Evolutionary conservation across 257 asterid genomes (phyloP).

Genomic region (Scutellaria minor): DNA sequence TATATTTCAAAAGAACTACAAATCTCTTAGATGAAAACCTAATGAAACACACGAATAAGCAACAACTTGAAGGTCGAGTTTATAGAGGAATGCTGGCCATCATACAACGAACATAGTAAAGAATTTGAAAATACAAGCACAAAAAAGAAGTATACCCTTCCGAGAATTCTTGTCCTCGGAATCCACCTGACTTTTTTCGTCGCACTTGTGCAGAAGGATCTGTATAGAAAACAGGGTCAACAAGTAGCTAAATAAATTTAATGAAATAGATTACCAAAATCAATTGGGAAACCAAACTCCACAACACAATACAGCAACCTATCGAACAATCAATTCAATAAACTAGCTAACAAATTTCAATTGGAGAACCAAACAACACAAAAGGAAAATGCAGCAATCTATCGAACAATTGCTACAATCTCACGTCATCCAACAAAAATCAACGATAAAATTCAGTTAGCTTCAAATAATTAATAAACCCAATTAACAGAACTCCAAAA

Average conservation of each 20-base stretch:
- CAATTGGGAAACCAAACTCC: too few relatives aligned
- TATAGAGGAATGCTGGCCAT: not conserved
- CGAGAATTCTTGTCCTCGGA: constrained; percentile 76
- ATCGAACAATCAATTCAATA: not conserved
- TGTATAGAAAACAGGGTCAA: constrained; percentile 29
- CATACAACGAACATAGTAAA: constrained; percentile 6
- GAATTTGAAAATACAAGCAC: constrained; percentile 9
- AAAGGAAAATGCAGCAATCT: not conserved
- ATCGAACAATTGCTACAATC: not conserved
- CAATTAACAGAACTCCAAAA: not conserved
- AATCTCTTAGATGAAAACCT: not conserved
- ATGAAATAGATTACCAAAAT: not conserved
- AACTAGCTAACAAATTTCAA: not conserved
- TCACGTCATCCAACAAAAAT: not conserved
- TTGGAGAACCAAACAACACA: not conserved
- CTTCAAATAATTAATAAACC: constrained; percentile 8
- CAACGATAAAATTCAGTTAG: not conserved
- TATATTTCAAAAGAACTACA: not conserved
- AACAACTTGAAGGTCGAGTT: not conserved
- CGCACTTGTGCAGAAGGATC: constrained; percentile 61
- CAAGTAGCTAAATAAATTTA: constrained; percentile 16
- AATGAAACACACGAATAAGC: not conserved
- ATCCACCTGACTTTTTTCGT: constrained; percentile 75
- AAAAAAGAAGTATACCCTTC: constrained; percentile 71
- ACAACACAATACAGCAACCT: not conserved